Base-by-base conservation (phyloP, 257 asterid species). In the Verbascum thapsus region DNA sequence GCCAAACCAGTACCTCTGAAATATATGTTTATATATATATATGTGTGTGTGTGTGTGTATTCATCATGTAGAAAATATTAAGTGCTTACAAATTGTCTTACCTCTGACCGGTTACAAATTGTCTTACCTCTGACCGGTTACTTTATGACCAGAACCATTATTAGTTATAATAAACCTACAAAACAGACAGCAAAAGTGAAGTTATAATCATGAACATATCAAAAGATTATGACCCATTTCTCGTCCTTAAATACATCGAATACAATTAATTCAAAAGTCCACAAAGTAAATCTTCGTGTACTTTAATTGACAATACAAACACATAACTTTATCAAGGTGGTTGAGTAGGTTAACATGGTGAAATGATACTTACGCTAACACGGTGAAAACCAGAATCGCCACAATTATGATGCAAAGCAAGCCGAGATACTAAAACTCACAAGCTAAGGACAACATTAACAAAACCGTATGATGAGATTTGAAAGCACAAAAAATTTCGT, bases 351-450 rank as follows among this genome's bases (percentile, higher is more conserved):
- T 26, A 26, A 26, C 32, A 5, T 26, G n/a, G n/a, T n/a, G n/a
- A n/a, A n/a, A n/a, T n/a, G 35, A 47, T 72, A 80, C 98, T 88
- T 79, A 91, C 95, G 98, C 98, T 64, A 86, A 72, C 66, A 91
- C 96, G 0, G 98, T 91, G 83, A 91, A 88, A 81, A 88, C 78
- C 89, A 91, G 69, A 65, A 91, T 85, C n/a, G 89, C 96, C 80
- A 91, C 77, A 83, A 88, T 66, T 74, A 88, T 66, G 41, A 88
- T 61, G 85, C 88, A 86, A 52, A 91, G 83, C 88, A 86, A 68
- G 78, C 81, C 64, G 49, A 91, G 86, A 66, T 91, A 91, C 98
- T 91, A 80, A 66, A 68, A 64, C 32, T 58, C 47, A 43, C 54
- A 43, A 12, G 85, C 74, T 76, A 88, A 88, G 95, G 87, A 65